Evolutionary conservation across 2,329 filamentous ascomycete species (phyloP), one percentile per base, ranked within the genome.

Genomic region (Sporothrix curviconia): DNA sequence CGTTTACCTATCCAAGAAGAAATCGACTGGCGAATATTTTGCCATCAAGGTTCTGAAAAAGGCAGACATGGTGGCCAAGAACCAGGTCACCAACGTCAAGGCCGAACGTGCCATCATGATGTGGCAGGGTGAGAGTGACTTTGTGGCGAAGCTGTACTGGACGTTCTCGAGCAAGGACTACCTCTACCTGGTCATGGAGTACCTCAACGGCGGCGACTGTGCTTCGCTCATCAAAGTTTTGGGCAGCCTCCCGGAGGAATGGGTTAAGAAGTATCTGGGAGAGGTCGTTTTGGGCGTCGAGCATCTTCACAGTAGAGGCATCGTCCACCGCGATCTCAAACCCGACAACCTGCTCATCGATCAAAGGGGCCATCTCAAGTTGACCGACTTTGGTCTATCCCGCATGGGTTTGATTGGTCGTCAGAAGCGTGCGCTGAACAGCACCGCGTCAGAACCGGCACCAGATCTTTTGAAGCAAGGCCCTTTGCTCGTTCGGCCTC

Each of bases 41-140:
- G 94, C 94, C 9, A 97, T 99, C 75, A 99, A 99, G 69, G 94
- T 97, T 1, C 73, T 99, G 59, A 97, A 97, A 70, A 99, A 99
- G 73, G 92, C 94, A n/a, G 94, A 99, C 76, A 99, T 99, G 94
- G 90, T 99, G 61, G 94, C 94, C 61, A 99, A 99, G 74, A 99
- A 99, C 70, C 94, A 99, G 70, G 92, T 99, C 65, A 96, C 94
- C 64, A 99, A 99, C 68, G 94, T 99, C 67, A 97, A 99, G 73
- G 94, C 95, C 8, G 94, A 99, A 73, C 84, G 94, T 64, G 95
- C 95, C 22, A 99, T 99, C 69, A 97, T 99, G 94, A 99, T 99
- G 94, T 97, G 94, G 90, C 94, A 99, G 74, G 94, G 94, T 22
- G 91, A 97, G 71, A 99, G 95, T 70, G 94, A 99, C 60, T 99